Base-by-base conservation (phyloP, 805 yeast genomes). In the Wickerhamiella hasegawae region DNA sequence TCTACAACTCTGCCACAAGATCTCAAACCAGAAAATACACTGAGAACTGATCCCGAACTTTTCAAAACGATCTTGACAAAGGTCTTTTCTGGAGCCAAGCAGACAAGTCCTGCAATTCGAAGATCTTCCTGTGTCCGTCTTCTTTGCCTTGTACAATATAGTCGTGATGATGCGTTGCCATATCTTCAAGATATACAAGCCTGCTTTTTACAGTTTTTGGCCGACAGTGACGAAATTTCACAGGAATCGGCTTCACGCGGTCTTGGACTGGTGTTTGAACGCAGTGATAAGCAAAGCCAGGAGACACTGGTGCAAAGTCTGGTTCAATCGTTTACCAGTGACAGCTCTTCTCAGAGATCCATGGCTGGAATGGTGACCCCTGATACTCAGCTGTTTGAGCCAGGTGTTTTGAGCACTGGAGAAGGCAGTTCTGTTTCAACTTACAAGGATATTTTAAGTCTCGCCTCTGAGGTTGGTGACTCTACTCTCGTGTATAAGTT, bases 381-480 rank as follows among this genome's bases (percentile, higher is more conserved):
- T 12, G 95, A 83, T 1, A 84, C 96, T 0, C 71, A 83, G 50
- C 58, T 87, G 10, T 87, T 87, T 52, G 94, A 82, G 30, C 76
- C 80, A 1, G 94, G 93, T 26, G 65, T 71, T 4, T 57, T 87
- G 45, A 76, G 69, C 33, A 81, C 94, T 0, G 77, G 76, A 32
- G 90, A 80, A 41, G 84, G 87, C 1, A n/a, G n/a, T n/a, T 79
- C 94, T 0, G 73, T 87, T 3, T 79, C 93, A 0, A 85, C 97
- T 0, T 87, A 87, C 53, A 81, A 78, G 47, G 98, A 87, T 55
- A 81, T 87, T 21, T 62, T 87, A 46, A 80, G 64, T 46, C 62
- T 87, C 33, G 96, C 98, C 0, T 73, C 90, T 1, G 98, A 87
- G 51, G 92, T 84, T 8, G 97, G 97, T 20, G 95, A 87, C 55